phyloP scores from a whole-genome alignment of 2,329 filamentous ascomycete genomes.

The Epichloe elymi region DNA sequence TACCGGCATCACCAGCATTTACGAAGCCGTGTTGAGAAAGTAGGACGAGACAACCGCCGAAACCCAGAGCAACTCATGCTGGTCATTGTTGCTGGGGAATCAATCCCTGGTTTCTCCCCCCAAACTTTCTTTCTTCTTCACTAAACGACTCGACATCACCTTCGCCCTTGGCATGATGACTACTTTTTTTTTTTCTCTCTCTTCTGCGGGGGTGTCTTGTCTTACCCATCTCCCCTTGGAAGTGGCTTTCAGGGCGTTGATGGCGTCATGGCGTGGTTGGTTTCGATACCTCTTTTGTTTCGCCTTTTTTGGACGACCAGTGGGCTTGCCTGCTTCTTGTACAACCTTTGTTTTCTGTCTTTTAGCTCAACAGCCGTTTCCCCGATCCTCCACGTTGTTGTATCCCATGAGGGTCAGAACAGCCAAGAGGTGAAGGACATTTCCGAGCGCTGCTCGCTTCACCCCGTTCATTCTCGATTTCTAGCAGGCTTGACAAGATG shows the following conservation, averaged over 20 bases:
- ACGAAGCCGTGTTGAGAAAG: conserved; percentile 65
- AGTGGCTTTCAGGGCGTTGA: conserved; percentile 19
- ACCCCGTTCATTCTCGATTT: no score
- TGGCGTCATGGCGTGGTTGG: conserved; percentile 15
- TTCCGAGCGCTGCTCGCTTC: no score
- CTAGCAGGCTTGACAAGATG: no score
- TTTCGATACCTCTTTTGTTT: conserved; percentile 17
- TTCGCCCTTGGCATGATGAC: neutral
- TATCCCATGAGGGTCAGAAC: no score
- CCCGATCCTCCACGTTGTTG: no score
- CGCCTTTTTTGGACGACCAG: no score
- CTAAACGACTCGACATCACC: neutral
- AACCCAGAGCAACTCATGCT: neutral
- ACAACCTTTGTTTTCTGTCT: no score
- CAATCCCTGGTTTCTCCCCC: neutral
- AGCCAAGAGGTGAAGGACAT: no score
- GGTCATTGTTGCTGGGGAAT: neutral
- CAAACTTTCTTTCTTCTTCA: neutral
- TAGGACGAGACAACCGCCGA: conserved; percentile 18
- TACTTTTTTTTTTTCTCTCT: neutral
- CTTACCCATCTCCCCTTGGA: neutral
- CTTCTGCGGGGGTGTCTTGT: neutral
- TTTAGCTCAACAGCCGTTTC: no score
- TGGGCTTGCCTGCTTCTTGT: no score
- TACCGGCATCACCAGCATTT: conserved; percentile 56